phyloP scores from a whole-genome alignment of 495 filamentous ascomycete species.

The Neurospora sp. region DNA sequence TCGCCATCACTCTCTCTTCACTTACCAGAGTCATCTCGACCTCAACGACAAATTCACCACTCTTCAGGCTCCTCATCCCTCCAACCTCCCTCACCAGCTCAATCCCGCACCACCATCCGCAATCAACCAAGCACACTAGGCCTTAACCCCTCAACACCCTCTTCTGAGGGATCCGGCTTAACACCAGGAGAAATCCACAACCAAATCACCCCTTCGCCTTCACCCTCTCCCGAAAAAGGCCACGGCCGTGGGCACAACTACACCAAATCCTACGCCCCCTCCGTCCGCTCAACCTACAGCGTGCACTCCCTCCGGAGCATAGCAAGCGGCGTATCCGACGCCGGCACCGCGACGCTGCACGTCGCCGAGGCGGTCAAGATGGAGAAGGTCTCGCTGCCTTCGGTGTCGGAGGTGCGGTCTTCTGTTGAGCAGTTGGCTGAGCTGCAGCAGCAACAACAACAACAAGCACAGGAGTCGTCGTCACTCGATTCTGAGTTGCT shows the following conservation, averaged over 20 bases:
- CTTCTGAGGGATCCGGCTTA: neutral
- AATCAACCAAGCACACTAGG: neutral
- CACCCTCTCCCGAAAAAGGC: neutral
- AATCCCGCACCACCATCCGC: neutral
- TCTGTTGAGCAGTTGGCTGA: neutral
- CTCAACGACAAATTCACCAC: neutral
- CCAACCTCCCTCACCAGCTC: neutral
- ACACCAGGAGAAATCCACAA: neutral
- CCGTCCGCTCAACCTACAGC: neutral
- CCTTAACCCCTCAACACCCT: neutral
- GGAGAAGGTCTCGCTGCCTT: conserved; percentile 8
- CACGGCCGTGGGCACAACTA: neutral
- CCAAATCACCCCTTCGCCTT: neutral
- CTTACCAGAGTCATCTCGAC: neutral
- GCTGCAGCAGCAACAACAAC: neutral
- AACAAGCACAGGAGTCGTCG: neutral
- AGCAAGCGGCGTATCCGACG: neutral
- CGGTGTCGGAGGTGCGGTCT: neutral
- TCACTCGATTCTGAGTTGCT: neutral
- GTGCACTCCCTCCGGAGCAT: neutral
- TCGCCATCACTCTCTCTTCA: neutral
- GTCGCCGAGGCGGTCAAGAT: conserved; percentile 25
- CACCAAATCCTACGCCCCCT: neutral
- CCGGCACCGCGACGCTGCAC: conserved; percentile 12
- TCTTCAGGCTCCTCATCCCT: neutral